These are phyloP conservation scores for Perilla frutescens DNA, from an alignment of 257 asterid genomes.

Conservation along the genomic window DNA sequence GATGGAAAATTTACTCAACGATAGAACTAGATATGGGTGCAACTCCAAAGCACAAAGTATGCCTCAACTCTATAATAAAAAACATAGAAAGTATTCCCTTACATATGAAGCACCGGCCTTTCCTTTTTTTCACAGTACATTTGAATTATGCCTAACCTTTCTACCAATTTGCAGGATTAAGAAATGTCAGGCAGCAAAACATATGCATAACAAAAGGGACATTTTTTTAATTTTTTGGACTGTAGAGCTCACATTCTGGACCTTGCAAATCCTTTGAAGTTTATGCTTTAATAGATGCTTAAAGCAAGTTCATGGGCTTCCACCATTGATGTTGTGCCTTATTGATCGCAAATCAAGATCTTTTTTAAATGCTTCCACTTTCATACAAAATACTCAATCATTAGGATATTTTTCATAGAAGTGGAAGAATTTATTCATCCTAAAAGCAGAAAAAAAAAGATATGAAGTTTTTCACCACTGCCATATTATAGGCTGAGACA, in stretches of 20 bases:
- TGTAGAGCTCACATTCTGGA: constrained; percentile 18
- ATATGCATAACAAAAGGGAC: background rate
- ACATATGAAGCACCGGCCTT: background rate
- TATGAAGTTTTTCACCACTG: constrained; percentile 26
- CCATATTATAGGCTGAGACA: constrained; percentile 21
- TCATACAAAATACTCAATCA: background rate
- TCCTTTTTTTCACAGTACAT: background rate
- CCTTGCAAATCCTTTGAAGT: background rate
- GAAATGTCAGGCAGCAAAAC: constrained; percentile 13
- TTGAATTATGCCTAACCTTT: background rate
- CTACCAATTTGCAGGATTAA: constrained; percentile 2
- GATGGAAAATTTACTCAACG: constrained; percentile 15
- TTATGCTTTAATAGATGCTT: constrained; percentile 4
- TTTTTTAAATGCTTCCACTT: constrained; percentile 1
- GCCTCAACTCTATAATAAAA: background rate
- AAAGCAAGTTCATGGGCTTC: constrained; percentile 1
- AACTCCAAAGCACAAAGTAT: constrained; percentile 23
- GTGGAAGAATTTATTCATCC: constrained; percentile 21
- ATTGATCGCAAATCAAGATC: constrained; percentile 8
- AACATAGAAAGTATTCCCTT: background rate
- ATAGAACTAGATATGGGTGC: constrained; percentile 16
- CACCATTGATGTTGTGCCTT: background rate
- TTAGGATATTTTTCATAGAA: constrained; percentile 16
- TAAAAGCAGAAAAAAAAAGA: background rate
- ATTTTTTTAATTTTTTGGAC: background rate